Evolutionary conservation across 202 grass and related monocot genomes (phyloP), one percentile per base, ranked within the genome.

Genomic region (Setaria viridis): DNA sequence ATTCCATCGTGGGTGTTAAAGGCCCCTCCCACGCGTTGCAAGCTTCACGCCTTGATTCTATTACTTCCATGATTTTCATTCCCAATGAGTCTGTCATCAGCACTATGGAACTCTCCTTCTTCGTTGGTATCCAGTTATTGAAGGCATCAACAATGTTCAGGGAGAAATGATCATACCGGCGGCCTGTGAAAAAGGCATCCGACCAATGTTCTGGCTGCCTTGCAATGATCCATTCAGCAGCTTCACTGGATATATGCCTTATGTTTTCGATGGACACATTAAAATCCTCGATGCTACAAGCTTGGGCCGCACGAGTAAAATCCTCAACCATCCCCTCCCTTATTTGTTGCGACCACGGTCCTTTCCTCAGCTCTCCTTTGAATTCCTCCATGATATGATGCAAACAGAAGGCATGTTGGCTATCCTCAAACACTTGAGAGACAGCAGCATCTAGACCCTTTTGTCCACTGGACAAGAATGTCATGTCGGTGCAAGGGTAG

Each of bases 151-250:
- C 88, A 84, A 95, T 94, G 87, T 95, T 89, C 7, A 69, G 87
- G 47, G 93, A 99, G 76, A 94, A 94, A 92, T 99, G 91, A 62
- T 95, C 96, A 89, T 92, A 99, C 71, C 96, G 76, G 32, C 81
- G 90, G 59, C 91, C 91, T 70, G 39, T 83, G 83, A 95, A 99
- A 83, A 95, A 74, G 57, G 96, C 86, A 74, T 99, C 96, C 57
- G 96, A 99, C 96, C 96, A 99, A 77, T 99, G 91, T 80, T 95
- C 96, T 80, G 96, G 96, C 72, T 95, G 95, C 70, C 90, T 95
- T 65, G 88, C 84, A 69, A 99, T 88, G 79, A 95, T 84, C 96
- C 96, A 95, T n/a, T 94, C 91, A 64, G 91, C 96, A 88, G 93
- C 96, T 85, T 99, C 93, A 82, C 80, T 80, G 57, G 96, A 99